phyloP scores from a whole-genome alignment of 2,329 filamentous ascomycete species.

The Ophiosphaerella korrae region DNA sequence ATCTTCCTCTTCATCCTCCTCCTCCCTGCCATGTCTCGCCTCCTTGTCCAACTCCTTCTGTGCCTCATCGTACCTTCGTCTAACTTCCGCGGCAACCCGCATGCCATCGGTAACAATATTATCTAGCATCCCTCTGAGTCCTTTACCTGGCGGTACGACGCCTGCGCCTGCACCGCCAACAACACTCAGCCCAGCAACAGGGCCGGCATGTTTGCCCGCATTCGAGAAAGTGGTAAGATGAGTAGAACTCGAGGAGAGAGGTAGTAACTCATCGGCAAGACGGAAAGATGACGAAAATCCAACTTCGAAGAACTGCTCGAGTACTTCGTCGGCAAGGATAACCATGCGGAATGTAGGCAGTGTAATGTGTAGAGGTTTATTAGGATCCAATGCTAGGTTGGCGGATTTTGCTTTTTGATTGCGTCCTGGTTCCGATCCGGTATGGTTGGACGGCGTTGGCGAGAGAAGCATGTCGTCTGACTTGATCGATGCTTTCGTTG shows the following conservation, averaged over 20 bases:
- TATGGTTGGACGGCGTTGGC: constrained; percentile 28
- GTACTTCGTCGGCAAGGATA: constrained; percentile 89
- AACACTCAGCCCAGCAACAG: constrained; percentile 48
- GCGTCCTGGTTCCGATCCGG: constrained; percentile 35
- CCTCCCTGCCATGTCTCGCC: constrained; percentile 59
- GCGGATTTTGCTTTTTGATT: constrained; percentile 70
- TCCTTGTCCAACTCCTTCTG: constrained; percentile 89
- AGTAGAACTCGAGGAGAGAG: constrained; percentile 61
- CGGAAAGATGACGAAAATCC: constrained; percentile 94
- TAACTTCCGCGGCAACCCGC: constrained; percentile 90
- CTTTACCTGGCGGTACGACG: constrained; percentile 68
- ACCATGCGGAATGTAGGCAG: constrained; percentile 99
- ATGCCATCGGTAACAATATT: constrained; percentile 98
- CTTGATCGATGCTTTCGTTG: constrained; percentile 36
- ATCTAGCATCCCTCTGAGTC: constrained; percentile 89
- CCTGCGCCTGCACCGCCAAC: constrained; percentile 54
- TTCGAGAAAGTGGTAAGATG: constrained; percentile 87
- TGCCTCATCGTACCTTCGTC: constrained; percentile 91
- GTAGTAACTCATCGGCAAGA: constrained; percentile 69
- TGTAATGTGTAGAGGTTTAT: constrained; percentile 92
- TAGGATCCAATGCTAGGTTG: constrained; percentile 89
- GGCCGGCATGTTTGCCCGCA: constrained; percentile 56
- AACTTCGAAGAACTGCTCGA: constrained; percentile 97
- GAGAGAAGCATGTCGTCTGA: constrained; percentile 35
- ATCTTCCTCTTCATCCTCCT: constrained; percentile 68